Evolutionary conservation across 805 yeast genomes (phyloP), one percentile per base, ranked within the genome.

Genomic region (Metschnikowia koreensis): DNA sequence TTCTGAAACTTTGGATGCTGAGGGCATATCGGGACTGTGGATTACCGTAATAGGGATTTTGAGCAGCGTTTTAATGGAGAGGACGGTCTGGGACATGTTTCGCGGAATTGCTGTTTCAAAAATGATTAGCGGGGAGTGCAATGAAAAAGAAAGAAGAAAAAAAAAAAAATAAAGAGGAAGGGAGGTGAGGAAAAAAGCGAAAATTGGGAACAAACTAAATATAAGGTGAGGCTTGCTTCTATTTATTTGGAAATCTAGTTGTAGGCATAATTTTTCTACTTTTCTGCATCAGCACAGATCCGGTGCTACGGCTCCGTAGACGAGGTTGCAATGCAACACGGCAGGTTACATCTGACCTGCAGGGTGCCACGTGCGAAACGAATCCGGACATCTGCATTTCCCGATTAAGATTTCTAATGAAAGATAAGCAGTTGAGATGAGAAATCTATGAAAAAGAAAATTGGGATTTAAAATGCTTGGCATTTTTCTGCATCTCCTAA

Each of bases 11-110:
- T 73, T 74, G 48, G 70, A 66, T 1, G 75, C 64, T 15, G 66
- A 56, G 12, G 77, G 77, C 77, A 73, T 73, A 44, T 65, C 62
- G 27, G 71, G 67, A 39, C 66, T 63, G 36, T 65, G 60, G 29
- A 71, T 27, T 36, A 51, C 34, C 6, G 54, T 54, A 45, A 54
- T 36, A 26, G 59, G 56, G 22, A 39, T 28, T n/a, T 39, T 34
- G 40, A 54, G 37, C 38, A 28, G 44, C 22, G 53, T 51, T 22
- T 44, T 37, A 7, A 53, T 44, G 11, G 49, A 33, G 44, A 53
- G 47, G 15, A 16, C 44, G 8, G 52, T 49, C 16, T 41, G 37
- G 41, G 56, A 44, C 51, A 50, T 53, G 44, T 43, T 22, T 44
- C 48, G 48, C 47, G 55, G 45, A 31, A 31, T 10, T 10, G 50